Evolutionary conservation across 164 flowering plant species (phyloP).

Genomic region (Protea cynaroides): DNA sequence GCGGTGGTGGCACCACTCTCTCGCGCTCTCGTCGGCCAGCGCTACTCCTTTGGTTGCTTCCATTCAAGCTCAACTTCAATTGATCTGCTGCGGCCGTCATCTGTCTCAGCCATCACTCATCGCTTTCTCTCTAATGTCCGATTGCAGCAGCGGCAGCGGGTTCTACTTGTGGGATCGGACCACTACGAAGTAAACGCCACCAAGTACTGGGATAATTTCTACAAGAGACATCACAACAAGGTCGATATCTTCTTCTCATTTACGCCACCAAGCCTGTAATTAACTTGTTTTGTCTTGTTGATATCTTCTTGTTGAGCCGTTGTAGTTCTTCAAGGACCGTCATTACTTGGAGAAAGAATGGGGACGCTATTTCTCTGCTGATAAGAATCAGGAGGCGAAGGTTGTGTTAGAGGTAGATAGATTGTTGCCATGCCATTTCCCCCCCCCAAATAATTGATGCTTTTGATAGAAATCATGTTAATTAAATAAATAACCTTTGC

Average conservation of each 20-base stretch:
- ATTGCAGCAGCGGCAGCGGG: neutral
- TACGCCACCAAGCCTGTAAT: neutral
- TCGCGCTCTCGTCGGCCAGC: too few species aligned
- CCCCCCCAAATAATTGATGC: too few species aligned
- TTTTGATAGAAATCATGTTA: too few species aligned
- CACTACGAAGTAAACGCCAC: constrained; percentile 17
- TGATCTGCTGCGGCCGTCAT: too few species aligned
- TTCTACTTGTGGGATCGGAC: neutral
- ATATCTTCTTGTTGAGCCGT: neutral
- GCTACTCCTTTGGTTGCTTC: too few species aligned
- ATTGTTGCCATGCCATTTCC: too few species aligned
- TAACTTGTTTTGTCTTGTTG: neutral
- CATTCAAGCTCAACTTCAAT: too few species aligned
- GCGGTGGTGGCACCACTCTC: too few species aligned
- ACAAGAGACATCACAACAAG: constrained; percentile 38
- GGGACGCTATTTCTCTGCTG: constrained; percentile 30
- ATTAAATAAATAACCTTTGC: too few species aligned
- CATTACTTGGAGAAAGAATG: constrained; percentile 51
- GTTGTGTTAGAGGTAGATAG: constrained; percentile 38
- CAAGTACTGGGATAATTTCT: constrained; percentile 36
- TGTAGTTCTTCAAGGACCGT: constrained; percentile 47
- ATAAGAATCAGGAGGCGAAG: constrained; percentile 16
- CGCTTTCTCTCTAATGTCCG: constrained; percentile 5
- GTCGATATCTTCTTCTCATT: constrained; percentile 2
- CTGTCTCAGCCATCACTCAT: neutral